phyloP scores from a whole-genome alignment of 164 flowering plant genomes.

The Tetrastigma voinierianum region DNA sequence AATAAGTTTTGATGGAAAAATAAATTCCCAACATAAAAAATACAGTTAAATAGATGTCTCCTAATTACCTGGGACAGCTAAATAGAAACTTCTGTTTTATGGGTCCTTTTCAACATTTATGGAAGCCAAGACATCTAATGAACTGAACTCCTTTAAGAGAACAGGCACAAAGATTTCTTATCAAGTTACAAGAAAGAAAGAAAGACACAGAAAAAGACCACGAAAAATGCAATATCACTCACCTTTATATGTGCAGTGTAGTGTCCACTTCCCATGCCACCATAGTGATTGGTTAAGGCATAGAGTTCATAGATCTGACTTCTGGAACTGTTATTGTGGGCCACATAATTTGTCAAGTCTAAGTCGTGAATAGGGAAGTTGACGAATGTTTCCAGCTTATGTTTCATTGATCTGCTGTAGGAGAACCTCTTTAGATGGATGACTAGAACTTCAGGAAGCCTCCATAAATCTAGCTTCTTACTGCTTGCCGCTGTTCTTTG shows the following conservation, averaged over 20 bases:
- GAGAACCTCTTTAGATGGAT: slow-evolving; percentile 80
- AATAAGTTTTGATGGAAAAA: too few relatives aligned
- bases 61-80: too few relatives aligned
- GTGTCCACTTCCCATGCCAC: slow-evolving; percentile 81
- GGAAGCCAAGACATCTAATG: not conserved
- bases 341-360: slow-evolving; percentile 51
- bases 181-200: not conserved
- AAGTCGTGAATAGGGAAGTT: slow-evolving; percentile 71
- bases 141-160: not conserved
- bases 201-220: not conserved
- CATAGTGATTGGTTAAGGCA: slow-evolving; percentile 78
- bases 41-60: too few relatives aligned
- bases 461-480: slow-evolving; percentile 85
- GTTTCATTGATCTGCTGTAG: slow-evolving; percentile 55
- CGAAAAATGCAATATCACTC: slow-evolving; percentile 26
- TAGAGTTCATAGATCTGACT: slow-evolving; percentile 47
- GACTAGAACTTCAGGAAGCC: slow-evolving; percentile 75
- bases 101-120: not conserved
- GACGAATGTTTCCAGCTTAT: slow-evolving; percentile 72
- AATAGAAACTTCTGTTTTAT: not conserved
- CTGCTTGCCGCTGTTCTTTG: slow-evolving; percentile 72
- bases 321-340: slow-evolving; percentile 28
- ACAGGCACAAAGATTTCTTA: not conserved
- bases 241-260: slow-evolving; percentile 66
- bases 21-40: too few relatives aligned